Percentiles rank a stretch among this genome's conserved stretches.
Conservation (phyloP, 371 early-diverging fungal genomes). For the Nematocida minor region DNA sequence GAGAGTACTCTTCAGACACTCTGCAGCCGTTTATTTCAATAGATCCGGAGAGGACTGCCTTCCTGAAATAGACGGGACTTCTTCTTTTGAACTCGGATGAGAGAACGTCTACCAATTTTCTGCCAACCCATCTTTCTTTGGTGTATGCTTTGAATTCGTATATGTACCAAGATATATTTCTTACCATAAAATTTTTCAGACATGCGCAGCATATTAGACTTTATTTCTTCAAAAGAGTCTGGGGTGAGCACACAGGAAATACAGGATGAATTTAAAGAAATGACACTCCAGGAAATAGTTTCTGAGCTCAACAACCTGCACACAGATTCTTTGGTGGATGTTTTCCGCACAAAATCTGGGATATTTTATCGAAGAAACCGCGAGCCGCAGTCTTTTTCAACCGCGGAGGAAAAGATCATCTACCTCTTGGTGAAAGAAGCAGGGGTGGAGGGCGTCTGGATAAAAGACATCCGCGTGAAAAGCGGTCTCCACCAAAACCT, state of each 20-base stretch:
- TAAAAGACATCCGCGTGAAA: conserved; percentile 75
- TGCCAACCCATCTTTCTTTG: conserved; percentile 64
- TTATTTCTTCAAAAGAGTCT: conserved; percentile 52
- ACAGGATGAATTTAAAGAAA: conserved; percentile 37
- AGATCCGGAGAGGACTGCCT: conserved; percentile 61
- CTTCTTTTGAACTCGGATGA: conserved; percentile 59
- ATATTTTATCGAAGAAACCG: conserved; percentile 51
- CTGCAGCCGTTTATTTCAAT: conserved; percentile 62
- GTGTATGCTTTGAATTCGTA: conserved; percentile 58
- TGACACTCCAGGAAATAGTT: conserved; percentile 55
- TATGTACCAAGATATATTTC: conserved; percentile 46
- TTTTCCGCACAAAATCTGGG: conserved; percentile 46
- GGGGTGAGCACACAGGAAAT: conserved; percentile 62
- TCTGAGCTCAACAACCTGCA: conserved; percentile 49
- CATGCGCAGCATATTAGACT: conserved; percentile 53
- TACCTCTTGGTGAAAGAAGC: conserved; percentile 51
- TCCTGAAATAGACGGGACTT: conserved; percentile 55
- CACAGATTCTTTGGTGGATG: conserved; percentile 51
- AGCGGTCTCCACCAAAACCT: conserved; percentile 76
- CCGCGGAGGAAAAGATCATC: conserved; percentile 60
- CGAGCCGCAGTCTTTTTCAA: not conserved
- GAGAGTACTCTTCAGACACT: conserved; percentile 32
- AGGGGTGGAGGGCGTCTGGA: conserved; percentile 70
- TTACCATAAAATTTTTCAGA: conserved; percentile 67
- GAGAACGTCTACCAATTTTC: conserved; percentile 59